Evolutionary conservation across 148 eudicot genomes (phyloP).

Genomic region (Cornus kousa): DNA sequence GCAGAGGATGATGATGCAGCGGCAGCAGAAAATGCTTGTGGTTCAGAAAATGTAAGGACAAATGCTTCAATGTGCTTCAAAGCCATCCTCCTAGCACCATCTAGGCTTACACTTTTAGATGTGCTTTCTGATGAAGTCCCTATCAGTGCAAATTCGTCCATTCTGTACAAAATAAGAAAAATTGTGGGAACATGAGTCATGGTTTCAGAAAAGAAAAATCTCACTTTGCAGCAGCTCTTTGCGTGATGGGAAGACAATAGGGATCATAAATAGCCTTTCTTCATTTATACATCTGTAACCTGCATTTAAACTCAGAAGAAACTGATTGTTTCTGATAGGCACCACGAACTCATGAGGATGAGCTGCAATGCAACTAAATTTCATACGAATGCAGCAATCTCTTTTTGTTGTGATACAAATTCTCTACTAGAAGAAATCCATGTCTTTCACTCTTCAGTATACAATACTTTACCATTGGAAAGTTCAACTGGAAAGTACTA

Average conservation of each 20-base stretch:
- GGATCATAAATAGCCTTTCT: background rate
- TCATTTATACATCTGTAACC: background rate
- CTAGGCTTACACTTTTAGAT: constrained; percentile 68
- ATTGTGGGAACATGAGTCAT: background rate
- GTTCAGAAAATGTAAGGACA: constrained; percentile 62
- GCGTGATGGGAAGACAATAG: background rate
- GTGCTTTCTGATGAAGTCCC: constrained; percentile 66
- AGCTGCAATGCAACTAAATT: background rate
- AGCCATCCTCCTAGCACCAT: constrained; percentile 80
- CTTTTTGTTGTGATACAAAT: background rate
- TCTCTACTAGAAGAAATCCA: background rate
- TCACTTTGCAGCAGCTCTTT: background rate
- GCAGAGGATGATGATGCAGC: constrained; percentile 76
- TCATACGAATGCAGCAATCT: background rate
- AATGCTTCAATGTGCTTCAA: constrained; percentile 77
- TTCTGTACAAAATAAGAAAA: constrained; percentile 42
- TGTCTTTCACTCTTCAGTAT: background rate
- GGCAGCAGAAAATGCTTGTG: constrained; percentile 70
- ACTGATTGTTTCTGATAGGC: background rate
- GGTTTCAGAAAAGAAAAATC: background rate
- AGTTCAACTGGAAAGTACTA: background rate
- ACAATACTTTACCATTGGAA: too few relatives aligned
- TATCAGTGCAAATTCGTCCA: constrained; percentile 74
- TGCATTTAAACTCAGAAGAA: background rate
- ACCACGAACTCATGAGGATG: background rate